phyloP scores from a whole-genome alignment of 73 alveolate species.

The Diophrys sp. region DNA sequence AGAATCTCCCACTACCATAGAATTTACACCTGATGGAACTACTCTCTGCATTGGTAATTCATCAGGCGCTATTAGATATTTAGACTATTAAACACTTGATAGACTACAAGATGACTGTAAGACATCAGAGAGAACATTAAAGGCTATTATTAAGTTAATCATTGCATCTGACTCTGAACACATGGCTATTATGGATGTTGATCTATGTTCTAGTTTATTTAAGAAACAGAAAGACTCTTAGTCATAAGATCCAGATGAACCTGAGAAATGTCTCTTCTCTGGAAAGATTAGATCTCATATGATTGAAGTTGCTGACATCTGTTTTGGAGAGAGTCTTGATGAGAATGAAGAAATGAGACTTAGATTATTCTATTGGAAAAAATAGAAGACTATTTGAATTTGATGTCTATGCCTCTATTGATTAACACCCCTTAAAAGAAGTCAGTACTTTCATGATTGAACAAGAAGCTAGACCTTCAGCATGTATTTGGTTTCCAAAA shows the following conservation, averaged over 20 bases:
- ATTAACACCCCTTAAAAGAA: constrained; percentile 44
- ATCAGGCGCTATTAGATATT: constrained; percentile 31
- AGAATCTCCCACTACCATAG: constrained; percentile 83
- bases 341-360: constrained; percentile 62
- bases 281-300: constrained; percentile 82
- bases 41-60: constrained; percentile 39
- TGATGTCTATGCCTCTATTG: constrained; percentile 65
- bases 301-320: constrained; percentile 67
- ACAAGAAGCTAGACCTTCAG: constrained; percentile 80
- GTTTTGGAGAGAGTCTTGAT: constrained; percentile 81
- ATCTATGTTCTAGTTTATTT: constrained; percentile 67
- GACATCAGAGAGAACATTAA: constrained; percentile 28
- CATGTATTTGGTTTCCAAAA: constrained; percentile 95
- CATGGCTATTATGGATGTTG: constrained; percentile 79
- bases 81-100: constrained; percentile 36
- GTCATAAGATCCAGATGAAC: constrained; percentile 55
- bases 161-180: constrained; percentile 61
- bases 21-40: constrained; percentile 93
- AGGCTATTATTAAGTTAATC: constrained; percentile 32
- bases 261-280: constrained; percentile 72
- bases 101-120: constrained; percentile 14
- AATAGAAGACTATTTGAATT: constrained; percentile 74
- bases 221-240: constrained; percentile 55
- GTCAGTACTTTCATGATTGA: constrained; percentile 53
- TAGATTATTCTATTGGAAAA: constrained; percentile 80